A percentile compares a stretch with the other conserved stretches of the same genome.
phyloP scores from a whole-genome alignment of 2,329 filamentous ascomycete genomes.

The Epichloe festucae region DNA sequence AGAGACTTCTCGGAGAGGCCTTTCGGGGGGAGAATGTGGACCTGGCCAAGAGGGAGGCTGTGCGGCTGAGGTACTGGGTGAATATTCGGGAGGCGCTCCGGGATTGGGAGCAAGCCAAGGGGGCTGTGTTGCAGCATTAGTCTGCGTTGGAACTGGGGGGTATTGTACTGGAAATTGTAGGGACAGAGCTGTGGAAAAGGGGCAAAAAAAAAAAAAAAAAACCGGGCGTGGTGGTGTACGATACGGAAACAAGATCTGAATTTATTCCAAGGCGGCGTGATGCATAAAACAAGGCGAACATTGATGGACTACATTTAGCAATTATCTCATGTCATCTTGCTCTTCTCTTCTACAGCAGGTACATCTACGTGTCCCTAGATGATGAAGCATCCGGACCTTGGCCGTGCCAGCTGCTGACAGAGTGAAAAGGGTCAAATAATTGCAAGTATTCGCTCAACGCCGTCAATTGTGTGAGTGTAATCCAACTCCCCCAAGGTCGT shows the following conservation, averaged over 20 bases:
- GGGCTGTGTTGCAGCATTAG: constrained; percentile 38
- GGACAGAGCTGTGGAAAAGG: too few species aligned
- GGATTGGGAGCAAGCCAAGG: constrained; percentile 72
- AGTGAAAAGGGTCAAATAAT: not conserved
- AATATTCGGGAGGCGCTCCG: constrained; percentile 72
- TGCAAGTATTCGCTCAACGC: not conserved
- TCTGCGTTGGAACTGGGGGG: too few species aligned
- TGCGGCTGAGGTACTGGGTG: constrained; percentile 78
- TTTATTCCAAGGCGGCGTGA: too few species aligned
- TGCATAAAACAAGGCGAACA: too few species aligned
- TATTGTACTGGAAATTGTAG: too few species aligned
- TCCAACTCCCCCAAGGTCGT: not conserved
- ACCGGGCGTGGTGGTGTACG: too few species aligned
- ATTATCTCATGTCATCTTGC: too few species aligned
- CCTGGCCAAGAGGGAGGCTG: constrained; percentile 55
- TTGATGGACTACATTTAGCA: too few species aligned
- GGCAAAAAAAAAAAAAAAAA: too few species aligned
- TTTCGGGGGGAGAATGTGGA: constrained; percentile 56
- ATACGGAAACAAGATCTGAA: too few species aligned
- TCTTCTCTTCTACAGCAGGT: too few species aligned
- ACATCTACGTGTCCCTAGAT: too few species aligned
- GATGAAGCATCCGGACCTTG: not conserved
- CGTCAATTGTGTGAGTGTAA: not conserved
- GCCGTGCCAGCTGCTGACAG: not conserved
- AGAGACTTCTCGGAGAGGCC: constrained; percentile 46